Percentiles rank a stretch among this genome's conserved stretches.
phyloP scores from a whole-genome alignment of 345 rosid genomes.

The Bretschneidera sinensis region DNA sequence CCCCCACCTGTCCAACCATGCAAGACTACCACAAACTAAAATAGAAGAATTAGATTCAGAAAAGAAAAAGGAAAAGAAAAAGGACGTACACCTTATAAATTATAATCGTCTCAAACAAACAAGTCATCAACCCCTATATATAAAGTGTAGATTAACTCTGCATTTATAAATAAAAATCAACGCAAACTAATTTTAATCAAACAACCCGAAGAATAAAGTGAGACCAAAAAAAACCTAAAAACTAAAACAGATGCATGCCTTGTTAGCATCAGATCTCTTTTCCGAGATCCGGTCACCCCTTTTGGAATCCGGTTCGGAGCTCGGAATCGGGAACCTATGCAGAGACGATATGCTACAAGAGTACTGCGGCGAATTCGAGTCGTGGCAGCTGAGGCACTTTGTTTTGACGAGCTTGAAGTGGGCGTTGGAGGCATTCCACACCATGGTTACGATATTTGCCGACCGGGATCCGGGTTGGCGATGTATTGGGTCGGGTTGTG shows the following conservation, averaged over 20 bases:
- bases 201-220: too few relatives aligned
- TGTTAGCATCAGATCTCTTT: conserved; percentile 13
- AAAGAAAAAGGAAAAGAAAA: too few relatives aligned
- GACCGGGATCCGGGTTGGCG: conserved; percentile 67
- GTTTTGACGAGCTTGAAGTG: conserved; percentile 75
- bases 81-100: too few relatives aligned
- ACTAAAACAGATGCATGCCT: not conserved
- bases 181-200: too few relatives aligned
- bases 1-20: too few relatives aligned
- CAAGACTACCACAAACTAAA: too few relatives aligned
- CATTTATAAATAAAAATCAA: too few relatives aligned
- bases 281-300: conserved; percentile 29
- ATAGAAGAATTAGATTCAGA: too few relatives aligned
- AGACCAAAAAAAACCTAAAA: too few relatives aligned
- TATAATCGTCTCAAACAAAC: too few relatives aligned
- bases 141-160: too few relatives aligned
- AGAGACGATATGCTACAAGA: conserved; percentile 72
- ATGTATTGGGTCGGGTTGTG: conserved; percentile 45
- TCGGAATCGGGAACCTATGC: conserved; percentile 39
- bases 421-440: conserved; percentile 90
- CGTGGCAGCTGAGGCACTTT: conserved; percentile 85
- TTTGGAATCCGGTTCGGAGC: conserved; percentile 20
- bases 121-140: too few relatives aligned
- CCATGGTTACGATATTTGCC: conserved; percentile 94
- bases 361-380: conserved; percentile 86